Evolutionary conservation across 345 rosid genomes (phyloP), one percentile per base, ranked within the genome.

Genomic region (Kandelia obovata): DNA sequence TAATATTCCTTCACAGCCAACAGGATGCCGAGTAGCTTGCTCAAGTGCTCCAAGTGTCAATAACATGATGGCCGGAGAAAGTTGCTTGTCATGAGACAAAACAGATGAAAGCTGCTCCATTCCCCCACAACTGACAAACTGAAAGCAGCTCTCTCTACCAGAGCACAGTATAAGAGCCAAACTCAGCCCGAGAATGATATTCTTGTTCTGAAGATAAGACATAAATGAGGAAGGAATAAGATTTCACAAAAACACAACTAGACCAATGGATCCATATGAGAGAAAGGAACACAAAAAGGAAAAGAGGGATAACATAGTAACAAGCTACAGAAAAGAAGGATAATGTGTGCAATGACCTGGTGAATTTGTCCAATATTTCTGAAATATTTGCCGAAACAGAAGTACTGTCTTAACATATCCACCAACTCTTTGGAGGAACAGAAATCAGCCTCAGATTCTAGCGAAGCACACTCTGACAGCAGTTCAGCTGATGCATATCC

Each of bases 81-180:
- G 77, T 73, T 73, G 86, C 66, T 57, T 67, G 63, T 79, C 86
- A 73, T 62, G 70, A 64, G 85, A 75, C 59, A 94, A 76, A 77
- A 87, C 68, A 71, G 78, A 76, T 70, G 78, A 65, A 79, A 94
- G 86, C 57, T 84, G 90, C 70, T 82, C 92, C 86, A 94, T 87
- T 67, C 96, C 96, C 79, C 96, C 92, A 58, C 83, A 74, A 80
- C 70, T 78, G 75, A 94, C 96, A 72, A 89, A 94, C 58, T 89
- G 96, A 84, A 88, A 91, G 89, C 98, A 94, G 83, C 96, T 86
- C 72, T 94, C 97, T 79, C 79, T 80, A 77, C 90, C 80, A 82
- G 93, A 88, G 86, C 97, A 94, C 82, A 94, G 75, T 47, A 94
- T 76, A 79, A 85, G 82, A 55, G 95, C 84, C 77, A 88, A 58